phyloP scores from a whole-genome alignment of 192 early-diverging fungal species.

The Backusella parvicylindrica region DNA sequence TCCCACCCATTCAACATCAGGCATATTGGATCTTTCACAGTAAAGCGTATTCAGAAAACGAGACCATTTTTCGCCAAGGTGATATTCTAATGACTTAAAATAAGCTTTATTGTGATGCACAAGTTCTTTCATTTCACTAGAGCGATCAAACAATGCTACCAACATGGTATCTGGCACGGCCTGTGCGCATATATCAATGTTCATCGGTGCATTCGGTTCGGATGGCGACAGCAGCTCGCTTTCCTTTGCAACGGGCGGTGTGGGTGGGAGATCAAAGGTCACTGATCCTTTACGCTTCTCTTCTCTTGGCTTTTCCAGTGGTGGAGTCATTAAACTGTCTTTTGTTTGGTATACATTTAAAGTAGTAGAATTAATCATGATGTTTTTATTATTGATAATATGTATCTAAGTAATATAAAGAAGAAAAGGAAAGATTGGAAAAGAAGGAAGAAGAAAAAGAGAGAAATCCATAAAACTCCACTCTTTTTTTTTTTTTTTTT shows the following conservation, averaged over 20 bases:
- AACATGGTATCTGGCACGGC: slow-evolving; percentile 31
- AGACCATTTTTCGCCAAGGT: slow-evolving; percentile 25
- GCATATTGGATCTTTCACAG: slow-evolving; percentile 17
- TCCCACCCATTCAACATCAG: slow-evolving; percentile 35
- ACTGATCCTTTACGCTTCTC: slow-evolving; percentile 25
- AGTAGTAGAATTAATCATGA: not conserved
- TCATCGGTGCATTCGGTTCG: not conserved
- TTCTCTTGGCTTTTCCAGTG: not conserved
- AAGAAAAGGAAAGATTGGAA: not conserved
- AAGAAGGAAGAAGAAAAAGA: not conserved
- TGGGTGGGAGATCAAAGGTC: slow-evolving; percentile 27
- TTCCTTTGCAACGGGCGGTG: not conserved
- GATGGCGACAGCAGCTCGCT: not conserved
- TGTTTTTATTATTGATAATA: not conserved
- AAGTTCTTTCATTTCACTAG: slow-evolving; percentile 33
- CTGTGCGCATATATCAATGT: slow-evolving; percentile 29
- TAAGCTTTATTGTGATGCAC: slow-evolving; percentile 30
- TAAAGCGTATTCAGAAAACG: slow-evolving; percentile 27
- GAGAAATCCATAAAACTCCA: not conserved
- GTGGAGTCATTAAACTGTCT: slow-evolving; percentile 16
- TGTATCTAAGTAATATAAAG: not conserved
- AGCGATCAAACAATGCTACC: slow-evolving; percentile 33
- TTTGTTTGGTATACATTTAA: not conserved
- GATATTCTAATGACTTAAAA: slow-evolving; percentile 19
- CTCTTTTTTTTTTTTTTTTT: too few relatives aligned